Evolutionary conservation across 495 filamentous ascomycete genomes (phyloP).

Genomic region (Penicillium silybi): DNA sequence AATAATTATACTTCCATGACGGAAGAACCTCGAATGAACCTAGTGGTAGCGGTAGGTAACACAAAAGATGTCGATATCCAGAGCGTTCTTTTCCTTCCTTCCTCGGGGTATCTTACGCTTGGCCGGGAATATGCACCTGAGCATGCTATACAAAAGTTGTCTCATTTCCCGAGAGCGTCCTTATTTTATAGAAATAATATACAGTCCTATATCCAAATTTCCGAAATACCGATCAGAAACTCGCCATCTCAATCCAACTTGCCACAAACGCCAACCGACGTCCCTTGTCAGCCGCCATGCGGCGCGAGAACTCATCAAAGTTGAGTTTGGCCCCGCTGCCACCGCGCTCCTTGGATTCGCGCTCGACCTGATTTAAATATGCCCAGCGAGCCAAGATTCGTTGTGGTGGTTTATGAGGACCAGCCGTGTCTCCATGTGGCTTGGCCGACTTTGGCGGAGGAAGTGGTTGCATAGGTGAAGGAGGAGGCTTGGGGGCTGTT

Average conservation of each 20-base stretch:
- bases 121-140: no score
- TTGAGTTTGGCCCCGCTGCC: constrained; percentile 69
- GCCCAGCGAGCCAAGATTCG: constrained; percentile 50
- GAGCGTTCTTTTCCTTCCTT: no score
- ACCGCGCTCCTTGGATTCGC: constrained; percentile 63
- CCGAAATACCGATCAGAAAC: constrained; percentile 37
- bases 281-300: constrained; percentile 62
- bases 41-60: no score
- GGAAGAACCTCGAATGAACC: no score
- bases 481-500: constrained; percentile 35
- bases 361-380: constrained; percentile 55
- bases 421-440: constrained; percentile 10
- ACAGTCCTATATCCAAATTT: constrained; percentile 7
- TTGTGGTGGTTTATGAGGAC: constrained; percentile 27
- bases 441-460: constrained; percentile 23
- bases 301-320: constrained; percentile 67
- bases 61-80: no score
- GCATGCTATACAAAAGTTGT: no score
- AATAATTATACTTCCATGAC: no score
- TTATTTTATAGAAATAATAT: constrained; percentile 10
- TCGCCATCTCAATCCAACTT: constrained; percentile 80
- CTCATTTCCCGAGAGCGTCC: background rate
- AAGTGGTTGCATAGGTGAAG: constrained; percentile 34
- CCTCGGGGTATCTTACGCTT: no score
- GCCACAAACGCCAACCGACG: constrained; percentile 69